Evolutionary conservation across 331 rosid species (phyloP).

Genomic region (Quercus tomentella): DNA sequence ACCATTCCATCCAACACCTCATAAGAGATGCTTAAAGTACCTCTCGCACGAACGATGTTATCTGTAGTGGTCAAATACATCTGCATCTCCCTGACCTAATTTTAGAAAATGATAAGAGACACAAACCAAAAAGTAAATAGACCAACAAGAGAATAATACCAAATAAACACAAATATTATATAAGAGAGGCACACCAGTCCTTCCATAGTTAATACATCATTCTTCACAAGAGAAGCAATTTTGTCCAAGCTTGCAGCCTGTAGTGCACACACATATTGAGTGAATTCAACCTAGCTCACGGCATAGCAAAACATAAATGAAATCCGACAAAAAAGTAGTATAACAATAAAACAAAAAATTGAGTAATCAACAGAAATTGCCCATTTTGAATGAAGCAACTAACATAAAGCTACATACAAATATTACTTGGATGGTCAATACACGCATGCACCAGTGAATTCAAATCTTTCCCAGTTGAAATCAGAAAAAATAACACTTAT

Average conservation of each 20-base stretch:
- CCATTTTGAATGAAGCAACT: not conserved
- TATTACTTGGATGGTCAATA: not conserved
- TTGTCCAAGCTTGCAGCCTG: constrained; percentile 74
- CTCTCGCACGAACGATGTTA: constrained; percentile 68
- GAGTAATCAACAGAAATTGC: not conserved
- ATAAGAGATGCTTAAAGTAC: constrained; percentile 28
- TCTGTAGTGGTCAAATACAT: constrained; percentile 86
- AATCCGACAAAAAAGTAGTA: not conserved
- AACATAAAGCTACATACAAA: not conserved
- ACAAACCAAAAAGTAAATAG: not conserved
- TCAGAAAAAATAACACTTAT: not conserved
- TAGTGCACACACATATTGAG: constrained; percentile 18
- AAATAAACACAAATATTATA: not conserved
- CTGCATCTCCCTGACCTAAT: constrained; percentile 71
- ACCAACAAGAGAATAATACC: not conserved
- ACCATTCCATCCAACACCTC: not conserved
- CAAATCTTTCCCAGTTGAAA: not conserved
- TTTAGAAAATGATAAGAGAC: constrained; percentile 2
- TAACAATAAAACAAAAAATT: not conserved
- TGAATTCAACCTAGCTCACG: not conserved
- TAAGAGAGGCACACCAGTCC: constrained; percentile 43
- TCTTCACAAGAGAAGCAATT: constrained; percentile 45
- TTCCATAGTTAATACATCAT: constrained; percentile 52
- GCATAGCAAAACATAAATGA: not conserved
- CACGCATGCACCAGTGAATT: not conserved